A percentile compares a stretch with the other conserved stretches of the same genome.
phyloP scores from a whole-genome alignment of 345 rosid species.

The Populus davidiana region DNA sequence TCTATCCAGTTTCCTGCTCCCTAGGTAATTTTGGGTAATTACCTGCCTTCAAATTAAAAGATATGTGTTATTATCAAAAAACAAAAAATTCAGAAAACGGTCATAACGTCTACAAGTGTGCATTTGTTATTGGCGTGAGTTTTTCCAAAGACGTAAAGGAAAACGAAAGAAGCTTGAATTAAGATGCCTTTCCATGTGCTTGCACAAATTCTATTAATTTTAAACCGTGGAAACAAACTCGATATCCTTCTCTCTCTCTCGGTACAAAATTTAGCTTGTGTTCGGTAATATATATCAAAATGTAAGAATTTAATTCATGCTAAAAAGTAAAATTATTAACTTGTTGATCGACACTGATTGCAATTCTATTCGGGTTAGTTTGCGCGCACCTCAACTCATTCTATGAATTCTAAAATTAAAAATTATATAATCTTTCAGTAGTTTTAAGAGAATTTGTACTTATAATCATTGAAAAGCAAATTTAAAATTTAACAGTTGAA shows the following conservation, averaged over 20 bases:
- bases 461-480: accelerated
- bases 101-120: neutral
- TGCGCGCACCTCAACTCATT: accelerated
- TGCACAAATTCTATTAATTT: too few species aligned
- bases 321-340: too few species aligned
- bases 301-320: too few species aligned
- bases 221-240: neutral
- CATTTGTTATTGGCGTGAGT: neutral
- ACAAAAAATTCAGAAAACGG: too few species aligned
- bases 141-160: neutral
- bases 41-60: too few species aligned
- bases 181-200: too few species aligned
- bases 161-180: neutral
- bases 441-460: accelerated
- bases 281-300: too few species aligned
- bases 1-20: neutral
- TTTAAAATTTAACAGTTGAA: accelerated
- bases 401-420: accelerated
- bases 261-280: neutral
- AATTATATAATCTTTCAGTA: accelerated
- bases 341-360: too few species aligned
- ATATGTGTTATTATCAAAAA: neutral
- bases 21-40: neutral
- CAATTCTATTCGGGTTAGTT: accelerated
- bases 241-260: neutral